Evolutionary conservation across 768 basidiomycete species (phyloP).

Genomic region (Boletellus emodensis): DNA sequence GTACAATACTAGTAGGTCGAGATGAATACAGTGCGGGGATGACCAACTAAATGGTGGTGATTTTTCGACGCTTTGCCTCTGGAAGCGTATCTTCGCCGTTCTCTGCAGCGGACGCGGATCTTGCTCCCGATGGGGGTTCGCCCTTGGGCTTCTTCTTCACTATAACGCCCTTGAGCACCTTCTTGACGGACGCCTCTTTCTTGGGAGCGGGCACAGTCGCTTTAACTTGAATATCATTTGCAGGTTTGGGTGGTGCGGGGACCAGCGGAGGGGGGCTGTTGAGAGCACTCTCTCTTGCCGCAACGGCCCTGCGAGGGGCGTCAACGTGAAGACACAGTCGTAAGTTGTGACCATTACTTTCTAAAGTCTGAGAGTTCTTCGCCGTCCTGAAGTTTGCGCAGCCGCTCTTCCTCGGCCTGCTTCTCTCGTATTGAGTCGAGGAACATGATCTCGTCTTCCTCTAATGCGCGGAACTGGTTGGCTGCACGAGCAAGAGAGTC

Average conservation of each 20-base stretch:
- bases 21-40: conserved; percentile 9
- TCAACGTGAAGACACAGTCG: conserved; percentile 8
- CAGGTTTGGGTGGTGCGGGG: conserved; percentile 29
- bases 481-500: conserved; percentile 39
- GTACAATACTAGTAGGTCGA: conserved; percentile 8
- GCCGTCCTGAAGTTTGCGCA: conserved; percentile 69
- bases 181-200: conserved; percentile 56
- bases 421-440: conserved; percentile 78
- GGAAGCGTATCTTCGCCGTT: conserved; percentile 32
- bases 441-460: conserved; percentile 89
- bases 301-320: conserved; percentile 51
- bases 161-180: conserved; percentile 70
- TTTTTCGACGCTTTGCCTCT: conserved; percentile 57
- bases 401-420: conserved; percentile 70
- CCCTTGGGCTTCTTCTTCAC: conserved; percentile 70
- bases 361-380: conserved; percentile 76
- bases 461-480: conserved; percentile 84
- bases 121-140: conserved; percentile 15
- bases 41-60: conserved; percentile 32
- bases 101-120: conserved; percentile 17
- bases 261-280: conserved; percentile 37
- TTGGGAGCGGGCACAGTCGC: conserved; percentile 36
- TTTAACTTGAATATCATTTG: conserved; percentile 26
- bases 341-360: conserved; percentile 47
- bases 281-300: conserved; percentile 56